These are phyloP conservation scores for Penicillium corylophilum DNA, from an alignment of 2,329 filamentous ascomycete species.

Conservation along the genomic window DNA sequence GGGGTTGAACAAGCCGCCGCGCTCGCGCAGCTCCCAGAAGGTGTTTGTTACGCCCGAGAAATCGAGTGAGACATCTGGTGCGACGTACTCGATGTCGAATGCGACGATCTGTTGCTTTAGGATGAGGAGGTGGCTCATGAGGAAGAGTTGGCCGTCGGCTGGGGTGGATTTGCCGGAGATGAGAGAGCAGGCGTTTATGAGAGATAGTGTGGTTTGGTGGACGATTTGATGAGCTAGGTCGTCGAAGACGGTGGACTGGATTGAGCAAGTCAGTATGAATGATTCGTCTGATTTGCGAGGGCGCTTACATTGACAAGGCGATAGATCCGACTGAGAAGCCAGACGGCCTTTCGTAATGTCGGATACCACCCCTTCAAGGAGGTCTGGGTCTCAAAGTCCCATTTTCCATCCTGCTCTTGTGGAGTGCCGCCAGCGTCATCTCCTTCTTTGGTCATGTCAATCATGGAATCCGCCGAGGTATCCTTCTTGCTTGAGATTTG, in stretches of 20 bases:
- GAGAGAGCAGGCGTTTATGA: conserved; percentile 71
- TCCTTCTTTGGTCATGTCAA: conserved; percentile 47
- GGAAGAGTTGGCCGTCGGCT: conserved; percentile 81
- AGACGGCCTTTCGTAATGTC: conserved; percentile 65
- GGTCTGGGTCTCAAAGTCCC: conserved; percentile 57
- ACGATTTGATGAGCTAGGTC: conserved; percentile 79
- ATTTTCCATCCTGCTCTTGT: conserved; percentile 46
- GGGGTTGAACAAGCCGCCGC: conserved; percentile 66
- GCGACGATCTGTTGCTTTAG: conserved; percentile 95
- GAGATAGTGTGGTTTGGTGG: conserved; percentile 80
- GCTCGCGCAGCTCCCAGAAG: conserved; percentile 66
- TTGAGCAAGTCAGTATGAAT: conserved; percentile 13
- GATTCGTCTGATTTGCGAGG: background rate
- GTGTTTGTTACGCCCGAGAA: conserved; percentile 65
- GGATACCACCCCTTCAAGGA: conserved; percentile 64
- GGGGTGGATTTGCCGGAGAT: conserved; percentile 63
- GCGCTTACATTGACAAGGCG: conserved; percentile 62
- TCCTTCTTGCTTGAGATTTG: conserved; percentile 57
- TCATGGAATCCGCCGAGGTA: conserved; percentile 40
- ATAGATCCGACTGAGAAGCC: conserved; percentile 68
- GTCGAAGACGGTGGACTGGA: conserved; percentile 65
- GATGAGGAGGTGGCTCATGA: conserved; percentile 90
- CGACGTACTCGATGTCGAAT: conserved; percentile 82
- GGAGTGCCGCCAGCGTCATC: conserved; percentile 52
- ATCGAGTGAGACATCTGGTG: conserved; percentile 64